Percentiles rank a stretch among this genome's conserved stretches.
Conservation (phyloP, 2,329 filamentous ascomycete genomes). For the Colletotrichum sansevieriae region DNA sequence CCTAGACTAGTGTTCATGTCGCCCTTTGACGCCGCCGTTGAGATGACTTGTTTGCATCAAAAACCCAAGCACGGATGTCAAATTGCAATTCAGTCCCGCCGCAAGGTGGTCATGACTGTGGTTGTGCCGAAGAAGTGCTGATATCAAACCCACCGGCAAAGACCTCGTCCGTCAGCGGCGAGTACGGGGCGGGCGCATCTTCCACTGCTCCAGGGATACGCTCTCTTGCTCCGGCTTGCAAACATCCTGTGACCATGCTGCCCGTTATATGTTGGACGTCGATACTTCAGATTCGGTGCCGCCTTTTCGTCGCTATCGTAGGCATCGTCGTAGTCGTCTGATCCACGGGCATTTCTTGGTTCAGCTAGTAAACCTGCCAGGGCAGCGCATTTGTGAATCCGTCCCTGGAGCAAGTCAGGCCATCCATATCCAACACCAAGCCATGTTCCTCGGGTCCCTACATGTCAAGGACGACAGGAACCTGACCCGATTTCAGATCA, state of each 20-base stretch:
- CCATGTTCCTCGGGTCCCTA: not conserved
- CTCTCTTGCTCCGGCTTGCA: constrained; percentile 42
- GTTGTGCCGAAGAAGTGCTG: constrained; percentile 99
- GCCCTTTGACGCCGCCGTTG: not conserved
- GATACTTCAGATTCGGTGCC: not conserved
- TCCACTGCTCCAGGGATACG: constrained; percentile 34
- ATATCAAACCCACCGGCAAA: constrained; percentile 68
- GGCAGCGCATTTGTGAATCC: not conserved
- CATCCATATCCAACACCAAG: not conserved
- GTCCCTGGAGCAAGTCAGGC: not conserved
- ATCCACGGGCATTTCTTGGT: constrained; percentile 5
- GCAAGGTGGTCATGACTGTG: constrained; percentile 77
- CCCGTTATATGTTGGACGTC: constrained; percentile 1
- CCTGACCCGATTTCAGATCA: not conserved
- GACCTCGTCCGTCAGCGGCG: constrained; percentile 42
- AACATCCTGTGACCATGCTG: constrained; percentile 34
- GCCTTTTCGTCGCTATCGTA: not conserved
- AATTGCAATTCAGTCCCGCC: constrained; percentile 90
- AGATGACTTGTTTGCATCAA: not conserved
- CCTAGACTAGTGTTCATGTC: constrained; percentile 7
- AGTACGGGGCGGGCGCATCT: constrained; percentile 43
- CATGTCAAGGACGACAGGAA: not conserved
- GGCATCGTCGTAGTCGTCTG: constrained; percentile 5
- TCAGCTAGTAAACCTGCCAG: constrained; percentile 11
- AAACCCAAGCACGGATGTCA: constrained; percentile 92